Conservation (phyloP, 148 eudicot species). For the Euryodendron excelsum region DNA sequence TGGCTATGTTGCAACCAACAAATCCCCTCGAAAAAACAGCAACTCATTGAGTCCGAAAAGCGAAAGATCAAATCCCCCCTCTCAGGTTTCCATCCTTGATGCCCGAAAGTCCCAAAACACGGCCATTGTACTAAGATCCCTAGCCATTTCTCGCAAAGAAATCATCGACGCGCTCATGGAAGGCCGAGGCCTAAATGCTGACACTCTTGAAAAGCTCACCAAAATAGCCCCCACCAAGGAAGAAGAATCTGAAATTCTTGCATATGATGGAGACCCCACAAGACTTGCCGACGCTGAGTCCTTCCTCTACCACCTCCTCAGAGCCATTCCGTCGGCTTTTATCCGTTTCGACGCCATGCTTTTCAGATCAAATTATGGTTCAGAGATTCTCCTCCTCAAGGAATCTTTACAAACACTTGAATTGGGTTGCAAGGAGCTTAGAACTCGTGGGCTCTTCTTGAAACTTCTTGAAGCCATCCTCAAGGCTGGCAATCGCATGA, state of each 20-base stretch:
- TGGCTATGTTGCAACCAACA: conserved; percentile 64
- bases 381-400: conserved; percentile 50
- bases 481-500: conserved; percentile 84
- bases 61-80: conserved; percentile 33
- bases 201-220: conserved; percentile 69
- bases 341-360: conserved; percentile 69
- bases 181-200: conserved; percentile 59
- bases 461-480: conserved; percentile 88
- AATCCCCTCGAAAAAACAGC: conserved; percentile 36
- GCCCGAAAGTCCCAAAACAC: conserved; percentile 72
- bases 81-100: conserved; percentile 66
- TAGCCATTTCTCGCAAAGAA: conserved; percentile 52
- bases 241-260: conserved; percentile 54
- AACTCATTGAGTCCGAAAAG: conserved; percentile 20
- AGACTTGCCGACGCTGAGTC: conserved; percentile 86
- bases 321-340: conserved; percentile 70
- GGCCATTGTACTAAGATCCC: conserved; percentile 70
- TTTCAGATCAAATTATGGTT: conserved; percentile 51
- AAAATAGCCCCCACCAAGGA: conserved; percentile 67
- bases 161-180: conserved; percentile 53
- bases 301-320: conserved; percentile 70
- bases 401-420: conserved; percentile 56
- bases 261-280: conserved; percentile 62
- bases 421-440: conserved; percentile 65
- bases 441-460: conserved; percentile 60